These are phyloP conservation scores for Ramalina peruviana DNA, from an alignment of 495 filamentous ascomycete species.

Conservation along the genomic window DNA sequence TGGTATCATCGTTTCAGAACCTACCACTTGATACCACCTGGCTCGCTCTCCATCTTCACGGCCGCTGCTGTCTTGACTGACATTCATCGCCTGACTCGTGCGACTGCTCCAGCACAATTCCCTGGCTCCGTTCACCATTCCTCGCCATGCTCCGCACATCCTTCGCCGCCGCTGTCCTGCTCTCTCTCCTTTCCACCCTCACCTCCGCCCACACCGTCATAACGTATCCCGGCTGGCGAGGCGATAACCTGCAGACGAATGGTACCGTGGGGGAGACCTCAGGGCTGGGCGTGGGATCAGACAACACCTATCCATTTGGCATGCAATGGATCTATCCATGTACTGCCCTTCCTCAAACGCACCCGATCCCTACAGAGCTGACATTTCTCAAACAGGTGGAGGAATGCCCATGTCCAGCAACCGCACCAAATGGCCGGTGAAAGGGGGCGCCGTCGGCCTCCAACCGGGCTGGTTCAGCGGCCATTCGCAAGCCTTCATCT, in stretches of 20 bases:
- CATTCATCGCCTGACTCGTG: not conserved
- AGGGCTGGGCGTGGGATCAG: conserved; percentile 33
- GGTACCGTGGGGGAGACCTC: conserved; percentile 33
- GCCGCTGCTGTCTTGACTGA: not conserved
- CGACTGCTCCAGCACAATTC: not conserved
- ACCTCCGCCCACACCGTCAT: conserved; percentile 74
- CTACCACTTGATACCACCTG: not conserved
- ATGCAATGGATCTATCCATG: conserved; percentile 99
- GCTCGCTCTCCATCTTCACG: not conserved
- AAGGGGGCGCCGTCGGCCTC: conserved; percentile 71
- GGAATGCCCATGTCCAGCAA: conserved; percentile 68
- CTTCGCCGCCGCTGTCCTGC: conserved; percentile 8
- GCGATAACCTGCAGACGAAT: conserved; percentile 79
- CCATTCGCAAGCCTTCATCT: conserved; percentile 71
- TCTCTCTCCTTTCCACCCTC: conserved; percentile 35
- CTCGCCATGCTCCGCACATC: conserved; percentile 2
- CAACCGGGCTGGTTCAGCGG: conserved; percentile 95
- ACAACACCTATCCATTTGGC: conserved; percentile 60
- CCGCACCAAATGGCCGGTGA: conserved; percentile 81
- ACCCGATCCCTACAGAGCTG: not conserved
- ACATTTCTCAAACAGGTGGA: conserved; percentile 46
- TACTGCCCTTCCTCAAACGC: conserved; percentile 31
- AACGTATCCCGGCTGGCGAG: conserved; percentile 87
- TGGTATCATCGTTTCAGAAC: too few relatives aligned
- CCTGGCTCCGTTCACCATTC: not conserved